phyloP scores from a whole-genome alignment of 2,329 filamentous ascomycete species.

The Botrytis hyacinthi region DNA sequence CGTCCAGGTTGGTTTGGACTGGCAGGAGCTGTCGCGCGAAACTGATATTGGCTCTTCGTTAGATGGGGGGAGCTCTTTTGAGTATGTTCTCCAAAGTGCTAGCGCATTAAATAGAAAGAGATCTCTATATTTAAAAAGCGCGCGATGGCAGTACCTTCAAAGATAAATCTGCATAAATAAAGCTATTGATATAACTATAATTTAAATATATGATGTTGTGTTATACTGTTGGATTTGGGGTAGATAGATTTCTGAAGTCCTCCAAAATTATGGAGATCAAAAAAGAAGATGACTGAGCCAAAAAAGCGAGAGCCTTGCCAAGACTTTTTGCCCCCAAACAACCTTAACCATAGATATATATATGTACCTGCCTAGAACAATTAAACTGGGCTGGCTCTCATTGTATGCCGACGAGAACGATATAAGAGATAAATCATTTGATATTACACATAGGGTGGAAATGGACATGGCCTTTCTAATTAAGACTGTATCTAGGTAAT shows the following conservation, averaged over 20 bases:
- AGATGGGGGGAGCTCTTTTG: not conserved
- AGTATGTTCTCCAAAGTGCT: not conserved
- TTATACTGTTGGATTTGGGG: not conserved
- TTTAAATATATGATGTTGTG: not conserved
- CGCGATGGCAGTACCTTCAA: not conserved
- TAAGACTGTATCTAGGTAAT: not conserved
- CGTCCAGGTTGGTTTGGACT: constrained; percentile 28
- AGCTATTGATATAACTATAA: not conserved
- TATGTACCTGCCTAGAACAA: not conserved
- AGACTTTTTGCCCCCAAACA: not conserved
- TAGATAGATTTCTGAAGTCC: not conserved
- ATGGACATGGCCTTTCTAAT: not conserved
- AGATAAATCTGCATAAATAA: not conserved
- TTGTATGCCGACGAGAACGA: not conserved
- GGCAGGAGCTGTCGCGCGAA: constrained; percentile 18
- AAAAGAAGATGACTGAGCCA: constrained; percentile 21
- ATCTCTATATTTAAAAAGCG: not conserved
- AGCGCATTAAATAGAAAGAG: not conserved
- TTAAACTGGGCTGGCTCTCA: not conserved
- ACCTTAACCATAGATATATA: not conserved
- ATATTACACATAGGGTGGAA: not conserved
- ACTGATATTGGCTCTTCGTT: not conserved
- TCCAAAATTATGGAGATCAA: constrained; percentile 26
- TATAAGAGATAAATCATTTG: not conserved
- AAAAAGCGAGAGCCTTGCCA: constrained; percentile 18